phyloP scores from a whole-genome alignment of 2,329 filamentous ascomycete species.

The Trichoderma pleuroti region DNA sequence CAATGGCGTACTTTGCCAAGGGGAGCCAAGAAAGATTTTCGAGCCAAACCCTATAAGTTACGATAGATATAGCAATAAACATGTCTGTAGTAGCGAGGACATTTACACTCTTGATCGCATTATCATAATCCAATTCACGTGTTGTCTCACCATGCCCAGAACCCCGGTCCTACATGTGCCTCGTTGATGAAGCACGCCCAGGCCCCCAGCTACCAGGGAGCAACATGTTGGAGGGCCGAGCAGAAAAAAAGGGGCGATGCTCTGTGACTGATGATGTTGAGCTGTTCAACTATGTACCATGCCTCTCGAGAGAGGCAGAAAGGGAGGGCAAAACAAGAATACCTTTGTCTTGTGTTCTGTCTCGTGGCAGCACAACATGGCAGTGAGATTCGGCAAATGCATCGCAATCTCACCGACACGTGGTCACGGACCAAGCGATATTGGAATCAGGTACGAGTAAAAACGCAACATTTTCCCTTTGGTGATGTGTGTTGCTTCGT shows the following conservation, averaged over 20 bases:
- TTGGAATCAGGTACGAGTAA: background rate
- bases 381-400: background rate
- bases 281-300: background rate
- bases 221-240: background rate
- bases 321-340: background rate
- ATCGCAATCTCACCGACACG: background rate
- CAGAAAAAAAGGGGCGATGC: background rate
- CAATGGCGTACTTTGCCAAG: too few relatives aligned
- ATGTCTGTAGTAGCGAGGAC: too few relatives aligned
- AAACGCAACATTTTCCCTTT: background rate
- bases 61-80: too few relatives aligned
- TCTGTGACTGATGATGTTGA: background rate
- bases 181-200: background rate
- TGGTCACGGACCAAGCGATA: background rate
- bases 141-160: slow-evolving; percentile 12
- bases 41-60: too few relatives aligned
- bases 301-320: background rate
- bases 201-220: background rate
- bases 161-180: background rate
- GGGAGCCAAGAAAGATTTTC: too few relatives aligned
- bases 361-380: background rate
- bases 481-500: background rate
- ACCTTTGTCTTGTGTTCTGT: background rate
- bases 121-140: background rate
- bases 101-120: too few relatives aligned